Conservation (phyloP, 495 filamentous ascomycete species). For the Parathielavia appendiculata region DNA sequence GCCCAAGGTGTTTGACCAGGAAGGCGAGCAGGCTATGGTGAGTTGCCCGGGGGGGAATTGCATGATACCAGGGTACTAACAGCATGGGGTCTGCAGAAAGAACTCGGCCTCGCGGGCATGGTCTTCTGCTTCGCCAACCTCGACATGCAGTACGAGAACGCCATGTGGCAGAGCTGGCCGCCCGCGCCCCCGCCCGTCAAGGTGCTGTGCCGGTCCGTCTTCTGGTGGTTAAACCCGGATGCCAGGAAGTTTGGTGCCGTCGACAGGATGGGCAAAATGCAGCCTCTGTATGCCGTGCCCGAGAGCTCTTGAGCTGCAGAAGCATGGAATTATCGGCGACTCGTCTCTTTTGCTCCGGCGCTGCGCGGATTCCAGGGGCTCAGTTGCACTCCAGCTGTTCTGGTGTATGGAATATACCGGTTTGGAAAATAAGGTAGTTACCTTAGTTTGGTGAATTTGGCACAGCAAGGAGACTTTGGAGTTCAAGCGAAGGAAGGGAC, state of each 20-base stretch:
- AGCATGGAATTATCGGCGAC: no score
- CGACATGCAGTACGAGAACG: slow-evolving; percentile 40
- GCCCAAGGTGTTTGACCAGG: slow-evolving; percentile 9
- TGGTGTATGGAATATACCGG: no score
- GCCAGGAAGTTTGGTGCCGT: slow-evolving; percentile 34
- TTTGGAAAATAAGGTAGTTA: no score
- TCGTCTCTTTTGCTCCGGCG: no score
- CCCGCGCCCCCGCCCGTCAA: slow-evolving; percentile 28
- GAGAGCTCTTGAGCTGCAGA: background rate
- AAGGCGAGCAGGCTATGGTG: slow-evolving; percentile 30
- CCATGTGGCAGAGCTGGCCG: slow-evolving; percentile 32
- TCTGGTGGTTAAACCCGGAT: slow-evolving; percentile 27
- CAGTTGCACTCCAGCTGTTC: no score
- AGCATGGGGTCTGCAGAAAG: slow-evolving; percentile 16
- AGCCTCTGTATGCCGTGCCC: slow-evolving; percentile 24
- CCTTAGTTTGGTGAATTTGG: no score
- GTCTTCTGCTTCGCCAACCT: slow-evolving; percentile 36
- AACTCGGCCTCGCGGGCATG: slow-evolving; percentile 18
- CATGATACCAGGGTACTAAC: background rate
- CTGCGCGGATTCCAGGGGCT: no score
- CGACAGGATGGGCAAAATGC: slow-evolving; percentile 27
- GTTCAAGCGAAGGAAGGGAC: no score
- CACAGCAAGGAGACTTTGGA: no score
- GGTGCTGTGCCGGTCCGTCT: slow-evolving; percentile 22
- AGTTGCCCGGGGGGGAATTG: background rate